Conservation (phyloP, 139 green algal genomes). For the Chlamydomonas sp. region DNA sequence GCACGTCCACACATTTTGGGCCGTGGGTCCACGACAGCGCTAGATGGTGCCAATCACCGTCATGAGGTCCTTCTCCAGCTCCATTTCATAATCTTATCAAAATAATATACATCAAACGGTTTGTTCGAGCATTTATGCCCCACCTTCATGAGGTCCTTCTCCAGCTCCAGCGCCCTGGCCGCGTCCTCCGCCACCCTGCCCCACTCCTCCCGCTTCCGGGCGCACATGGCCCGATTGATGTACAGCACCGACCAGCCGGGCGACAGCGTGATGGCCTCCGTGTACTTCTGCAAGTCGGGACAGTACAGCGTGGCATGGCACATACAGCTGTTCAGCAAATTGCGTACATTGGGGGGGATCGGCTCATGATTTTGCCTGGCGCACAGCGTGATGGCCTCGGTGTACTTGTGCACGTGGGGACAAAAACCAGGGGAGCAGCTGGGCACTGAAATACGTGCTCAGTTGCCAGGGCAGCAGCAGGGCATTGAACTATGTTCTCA, state of each 20-base stretch:
- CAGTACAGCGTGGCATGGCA: no score
- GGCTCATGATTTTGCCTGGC: neutral
- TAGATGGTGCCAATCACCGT: no score
- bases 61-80: no score
- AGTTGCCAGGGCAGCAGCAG: no score
- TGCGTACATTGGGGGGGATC: neutral
- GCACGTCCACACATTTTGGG: no score
- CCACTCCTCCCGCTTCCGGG: slow-evolving; percentile 51
- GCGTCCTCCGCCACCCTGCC: slow-evolving; percentile 48
- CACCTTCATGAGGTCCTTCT: slow-evolving; percentile 37
- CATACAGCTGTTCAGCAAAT: neutral
- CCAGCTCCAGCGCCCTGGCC: slow-evolving; percentile 38
- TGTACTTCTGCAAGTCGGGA: slow-evolving; percentile 36
- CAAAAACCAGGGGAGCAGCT: no score
- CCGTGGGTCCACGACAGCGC: no score
- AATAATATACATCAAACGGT: neutral
- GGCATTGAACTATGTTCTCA: no score
- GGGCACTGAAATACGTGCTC: no score
- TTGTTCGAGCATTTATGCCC: neutral
- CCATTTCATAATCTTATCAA: neutral
- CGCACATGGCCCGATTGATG: slow-evolving; percentile 59
- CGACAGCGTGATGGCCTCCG: slow-evolving; percentile 55
- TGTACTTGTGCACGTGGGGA: slow-evolving; percentile 23
- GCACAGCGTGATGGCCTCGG: slow-evolving; percentile 47
- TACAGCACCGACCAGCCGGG: slow-evolving; percentile 52